Base-by-base conservation (phyloP, 1,284 basidiomycete genomes). In the Ganoderma multipileum region DNA sequence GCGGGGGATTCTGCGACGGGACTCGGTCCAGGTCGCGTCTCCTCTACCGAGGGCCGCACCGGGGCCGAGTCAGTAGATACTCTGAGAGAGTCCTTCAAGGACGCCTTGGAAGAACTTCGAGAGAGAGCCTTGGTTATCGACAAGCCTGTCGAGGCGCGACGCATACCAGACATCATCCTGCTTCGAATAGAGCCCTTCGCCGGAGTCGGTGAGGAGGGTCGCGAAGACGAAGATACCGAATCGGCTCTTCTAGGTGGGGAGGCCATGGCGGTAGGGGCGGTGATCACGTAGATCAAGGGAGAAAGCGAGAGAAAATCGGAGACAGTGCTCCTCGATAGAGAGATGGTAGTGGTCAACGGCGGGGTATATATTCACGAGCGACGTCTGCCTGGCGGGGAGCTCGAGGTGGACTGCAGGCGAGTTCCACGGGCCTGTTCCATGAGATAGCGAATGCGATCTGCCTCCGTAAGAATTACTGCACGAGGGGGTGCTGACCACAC, bases 131-230 rank as follows among this genome's bases (percentile, higher is more conserved):
- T 80, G 52, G 78, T 68, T 54, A 84, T 77, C 28, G 78, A 73
- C 63, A 88, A 77, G 7, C 83, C 78, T 0, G 85, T 83, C 3
- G 87, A 88, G 26, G 85, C 84, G 39, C 87, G 83, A 20, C 87
- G 85, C 75, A 87, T 80, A 64, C 81, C 81, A 61, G 81, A 82
- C 64, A 85, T 77, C 77, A 82, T 77, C 28, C 81, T 79, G n/a
- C 73, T 73, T 64, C 77, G 76, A 44, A 81, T 70, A 30, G 78
- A 79, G 68, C 71, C 58, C 58, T 60, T 62, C n/a, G 70, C 68
- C 20, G 76, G 75, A 16, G 77, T 75, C 16, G 76, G 71, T 28
- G 77, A 63, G 3, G 76, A 65, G 16, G 69, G 70, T 3, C 69
- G 65, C 14, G 65, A 38, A 26, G 68, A 63, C 47, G 50, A n/a